phyloP scores from a whole-genome alignment of 192 early-diverging fungal species.

The Funneliformis mosseae region DNA sequence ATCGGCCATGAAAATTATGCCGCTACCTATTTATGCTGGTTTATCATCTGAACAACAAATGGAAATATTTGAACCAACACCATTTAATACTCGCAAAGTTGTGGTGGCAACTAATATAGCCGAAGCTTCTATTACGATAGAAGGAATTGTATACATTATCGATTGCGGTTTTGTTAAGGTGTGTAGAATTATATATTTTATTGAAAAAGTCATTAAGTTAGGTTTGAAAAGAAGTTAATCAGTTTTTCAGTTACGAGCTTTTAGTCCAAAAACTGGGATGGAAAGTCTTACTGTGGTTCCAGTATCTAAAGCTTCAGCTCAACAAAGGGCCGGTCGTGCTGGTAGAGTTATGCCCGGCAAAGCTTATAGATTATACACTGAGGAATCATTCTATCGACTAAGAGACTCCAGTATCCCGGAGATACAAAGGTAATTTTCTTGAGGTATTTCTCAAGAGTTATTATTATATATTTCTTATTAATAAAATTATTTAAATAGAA shows the following conservation, averaged over 20 bases:
- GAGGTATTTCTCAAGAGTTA: not conserved
- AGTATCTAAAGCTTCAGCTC: constrained; percentile 89
- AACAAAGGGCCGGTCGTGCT: constrained; percentile 92
- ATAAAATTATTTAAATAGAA: constrained; percentile 39
- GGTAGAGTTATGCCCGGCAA: constrained; percentile 90
- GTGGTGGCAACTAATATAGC: constrained; percentile 91
- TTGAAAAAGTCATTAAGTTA: not conserved
- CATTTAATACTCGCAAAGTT: constrained; percentile 69
- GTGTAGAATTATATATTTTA: constrained; percentile 8
- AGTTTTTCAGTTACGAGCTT: constrained; percentile 60
- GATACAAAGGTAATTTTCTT: constrained; percentile 69
- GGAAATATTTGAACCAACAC: constrained; percentile 62
- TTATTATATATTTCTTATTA: not conserved
- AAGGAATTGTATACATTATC: constrained; percentile 75
- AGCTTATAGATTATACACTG: constrained; percentile 90
- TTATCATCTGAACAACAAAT: constrained; percentile 67
- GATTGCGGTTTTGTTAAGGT: constrained; percentile 82
- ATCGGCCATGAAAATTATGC: constrained; percentile 44
- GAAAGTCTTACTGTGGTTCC: constrained; percentile 88
- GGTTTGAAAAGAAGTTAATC: not conserved
- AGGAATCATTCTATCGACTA: constrained; percentile 77
- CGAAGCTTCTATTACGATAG: constrained; percentile 80
- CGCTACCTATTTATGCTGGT: constrained; percentile 74
- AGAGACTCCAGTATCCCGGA: constrained; percentile 88
- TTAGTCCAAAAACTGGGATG: constrained; percentile 92